Percentiles rank a stretch among this genome's conserved stretches.
Conservation (phyloP, 139 green algal genomes). For the Coelastrella sp. region DNA sequence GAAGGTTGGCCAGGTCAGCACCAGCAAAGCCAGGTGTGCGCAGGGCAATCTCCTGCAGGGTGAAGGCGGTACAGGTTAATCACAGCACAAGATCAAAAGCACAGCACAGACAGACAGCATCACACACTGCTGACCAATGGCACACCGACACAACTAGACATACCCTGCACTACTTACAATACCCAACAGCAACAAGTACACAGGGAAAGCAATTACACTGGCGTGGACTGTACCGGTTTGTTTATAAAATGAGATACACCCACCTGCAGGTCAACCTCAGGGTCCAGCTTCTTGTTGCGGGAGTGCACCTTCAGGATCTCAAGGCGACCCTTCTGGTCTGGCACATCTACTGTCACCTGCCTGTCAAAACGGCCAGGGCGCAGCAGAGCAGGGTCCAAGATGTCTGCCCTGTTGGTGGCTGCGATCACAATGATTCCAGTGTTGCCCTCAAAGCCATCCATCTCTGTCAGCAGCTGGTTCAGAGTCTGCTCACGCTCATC, state of each 20-base stretch:
- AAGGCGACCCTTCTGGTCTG: constrained; percentile 94
- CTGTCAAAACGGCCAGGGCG: constrained; percentile 99
- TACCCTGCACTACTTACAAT: not conserved
- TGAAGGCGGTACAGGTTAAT: not conserved
- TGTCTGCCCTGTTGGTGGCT: constrained; percentile 99
- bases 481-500: constrained; percentile 99
- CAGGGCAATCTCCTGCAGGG: constrained; percentile 33
- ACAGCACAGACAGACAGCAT: not conserved
- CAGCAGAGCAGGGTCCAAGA: constrained; percentile 98
- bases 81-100: not conserved
- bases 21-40: constrained; percentile 84
- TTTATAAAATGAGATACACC: not conserved
- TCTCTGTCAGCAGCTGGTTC: constrained; percentile 97
- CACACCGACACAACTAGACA: too few species aligned
- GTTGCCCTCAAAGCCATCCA: constrained; percentile 99
- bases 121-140: not conserved
- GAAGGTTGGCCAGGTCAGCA: constrained; percentile 98
- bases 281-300: constrained; percentile 97
- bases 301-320: constrained; percentile 96
- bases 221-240: too few species aligned
- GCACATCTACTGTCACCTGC: constrained; percentile 95
- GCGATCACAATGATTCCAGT: constrained; percentile 98
- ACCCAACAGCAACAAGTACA: not conserved
- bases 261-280: constrained; percentile 93
- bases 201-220: not conserved